These are phyloP conservation scores for Diatrype stigma DNA, from an alignment of 2,329 filamentous ascomycete species.

Conservation along the genomic window DNA sequence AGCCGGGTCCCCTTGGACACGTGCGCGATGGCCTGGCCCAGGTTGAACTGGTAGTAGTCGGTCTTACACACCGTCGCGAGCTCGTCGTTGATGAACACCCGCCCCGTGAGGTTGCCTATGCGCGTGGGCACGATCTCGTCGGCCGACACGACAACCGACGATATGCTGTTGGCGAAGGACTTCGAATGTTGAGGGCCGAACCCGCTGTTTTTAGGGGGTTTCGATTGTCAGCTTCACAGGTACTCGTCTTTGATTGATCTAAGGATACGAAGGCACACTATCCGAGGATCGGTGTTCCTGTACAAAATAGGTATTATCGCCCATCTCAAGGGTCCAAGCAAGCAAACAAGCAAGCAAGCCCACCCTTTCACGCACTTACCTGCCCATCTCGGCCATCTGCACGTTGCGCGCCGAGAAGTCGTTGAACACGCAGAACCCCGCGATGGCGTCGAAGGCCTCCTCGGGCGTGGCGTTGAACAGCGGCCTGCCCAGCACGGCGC, in stretches of 20 bases:
- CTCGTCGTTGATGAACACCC: conserved; percentile 17
- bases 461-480: conserved; percentile 20
- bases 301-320: too few species aligned
- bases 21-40: conserved; percentile 21
- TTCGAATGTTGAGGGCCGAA: conserved; percentile 25
- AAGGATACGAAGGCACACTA: too few species aligned
- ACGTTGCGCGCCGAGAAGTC: conserved; percentile 22
- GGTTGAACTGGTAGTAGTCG: conserved; percentile 18
- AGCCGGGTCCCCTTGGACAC: conserved; percentile 18
- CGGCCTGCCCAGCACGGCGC: conserved; percentile 16
- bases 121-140: conserved; percentile 17
- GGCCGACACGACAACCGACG: conserved; percentile 18
- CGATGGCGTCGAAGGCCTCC: conserved; percentile 20
- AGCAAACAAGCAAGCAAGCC: too few species aligned
- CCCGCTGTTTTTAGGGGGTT: conserved; percentile 8
- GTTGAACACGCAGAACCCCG: conserved; percentile 24
- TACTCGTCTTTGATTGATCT: too few species aligned
- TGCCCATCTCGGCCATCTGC: conserved; percentile 22
- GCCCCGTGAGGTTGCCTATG: conserved; percentile 13
- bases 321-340: too few species aligned
- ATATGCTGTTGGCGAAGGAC: conserved; percentile 23
- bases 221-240: too few species aligned
- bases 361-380: conserved; percentile 8
- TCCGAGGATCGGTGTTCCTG: too few species aligned
- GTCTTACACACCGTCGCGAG: conserved; percentile 14